Conservation (phyloP, 371 early-diverging fungal genomes). For the Apophysomyces elegans region DNA sequence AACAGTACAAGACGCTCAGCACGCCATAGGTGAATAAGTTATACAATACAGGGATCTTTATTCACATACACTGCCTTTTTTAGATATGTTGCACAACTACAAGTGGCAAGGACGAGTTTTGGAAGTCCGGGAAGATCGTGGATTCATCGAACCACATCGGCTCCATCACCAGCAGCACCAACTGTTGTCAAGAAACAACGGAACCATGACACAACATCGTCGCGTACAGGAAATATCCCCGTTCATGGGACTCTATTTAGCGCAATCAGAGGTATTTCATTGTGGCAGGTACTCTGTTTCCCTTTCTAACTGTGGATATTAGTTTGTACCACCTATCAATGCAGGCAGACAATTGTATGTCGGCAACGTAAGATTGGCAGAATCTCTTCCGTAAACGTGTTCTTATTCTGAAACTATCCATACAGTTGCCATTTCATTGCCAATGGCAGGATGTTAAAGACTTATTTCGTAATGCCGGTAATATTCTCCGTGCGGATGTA, state of each 20-base stretch:
- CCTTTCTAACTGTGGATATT: background rate
- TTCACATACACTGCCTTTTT: slow-evolving; percentile 5
- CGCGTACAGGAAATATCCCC: background rate
- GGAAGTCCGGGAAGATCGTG: slow-evolving; percentile 74
- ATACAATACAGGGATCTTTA: slow-evolving; percentile 3
- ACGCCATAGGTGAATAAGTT: slow-evolving; percentile 62
- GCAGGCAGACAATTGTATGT: slow-evolving; percentile 66
- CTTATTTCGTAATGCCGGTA: slow-evolving; percentile 71
- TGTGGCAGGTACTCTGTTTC: background rate
- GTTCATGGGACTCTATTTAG: background rate
- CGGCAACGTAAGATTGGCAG: slow-evolving; percentile 57
- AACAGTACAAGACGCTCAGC: slow-evolving; percentile 68
- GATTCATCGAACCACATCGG: slow-evolving; percentile 29
- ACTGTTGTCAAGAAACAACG: background rate
- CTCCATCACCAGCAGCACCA: slow-evolving; percentile 1
- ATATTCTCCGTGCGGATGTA: slow-evolving; percentile 71
- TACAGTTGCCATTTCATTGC: slow-evolving; percentile 63
- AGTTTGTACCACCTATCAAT: slow-evolving; percentile 1
- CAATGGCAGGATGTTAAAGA: slow-evolving; percentile 84
- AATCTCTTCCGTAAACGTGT: background rate
- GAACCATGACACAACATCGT: background rate
- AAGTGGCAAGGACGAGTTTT: slow-evolving; percentile 74
- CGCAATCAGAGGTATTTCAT: slow-evolving; percentile 3
- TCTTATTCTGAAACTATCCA: background rate
- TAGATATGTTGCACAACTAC: slow-evolving; percentile 70